Evolutionary conservation across 2,329 filamentous ascomycete genomes (phyloP).

Genomic region (Penicillium paneum): DNA sequence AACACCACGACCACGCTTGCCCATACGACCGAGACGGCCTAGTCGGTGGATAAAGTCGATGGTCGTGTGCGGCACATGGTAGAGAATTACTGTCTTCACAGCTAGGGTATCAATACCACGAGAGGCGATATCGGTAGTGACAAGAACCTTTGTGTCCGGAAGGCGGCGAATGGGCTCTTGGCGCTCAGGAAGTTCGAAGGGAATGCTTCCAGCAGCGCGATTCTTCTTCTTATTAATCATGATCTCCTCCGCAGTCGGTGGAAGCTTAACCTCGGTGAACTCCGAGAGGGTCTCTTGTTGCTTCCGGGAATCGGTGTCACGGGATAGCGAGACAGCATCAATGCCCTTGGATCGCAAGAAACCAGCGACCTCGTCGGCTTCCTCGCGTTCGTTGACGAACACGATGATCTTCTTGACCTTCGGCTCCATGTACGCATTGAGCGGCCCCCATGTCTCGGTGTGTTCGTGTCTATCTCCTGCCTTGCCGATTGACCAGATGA

Average conservation of each 20-base stretch:
- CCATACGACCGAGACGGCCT: constrained; percentile 89
- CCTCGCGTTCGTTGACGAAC: constrained; percentile 95
- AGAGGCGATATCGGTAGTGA: constrained; percentile 89
- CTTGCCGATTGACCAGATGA: constrained; percentile 89
- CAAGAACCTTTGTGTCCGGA: constrained; percentile 80
- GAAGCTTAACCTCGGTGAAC: constrained; percentile 58
- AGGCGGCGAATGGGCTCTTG: constrained; percentile 50
- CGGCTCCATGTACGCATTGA: constrained; percentile 40
- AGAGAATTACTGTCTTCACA: constrained; percentile 86
- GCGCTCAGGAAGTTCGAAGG: constrained; percentile 40
- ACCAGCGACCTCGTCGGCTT: constrained; percentile 72
- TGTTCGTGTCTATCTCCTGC: constrained; percentile 55
- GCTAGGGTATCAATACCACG: constrained; percentile 91
- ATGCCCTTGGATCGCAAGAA: constrained; percentile 84
- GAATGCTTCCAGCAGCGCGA: constrained; percentile 38
- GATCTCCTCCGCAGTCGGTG: constrained; percentile 38
- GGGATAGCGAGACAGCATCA: constrained; percentile 77
- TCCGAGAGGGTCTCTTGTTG: constrained; percentile 71
- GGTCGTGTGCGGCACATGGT: constrained; percentile 95
- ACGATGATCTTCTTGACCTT: constrained; percentile 84
- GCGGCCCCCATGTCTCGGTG: constrained; percentile 29
- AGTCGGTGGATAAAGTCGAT: constrained; percentile 98
- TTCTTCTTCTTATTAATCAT: constrained; percentile 30
- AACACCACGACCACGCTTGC: constrained; percentile 79
- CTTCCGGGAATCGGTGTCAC: constrained; percentile 76